These are phyloP conservation scores for Aspergillus steynii DNA, from an alignment of 495 filamentous ascomycete species.

Conservation along the genomic window DNA sequence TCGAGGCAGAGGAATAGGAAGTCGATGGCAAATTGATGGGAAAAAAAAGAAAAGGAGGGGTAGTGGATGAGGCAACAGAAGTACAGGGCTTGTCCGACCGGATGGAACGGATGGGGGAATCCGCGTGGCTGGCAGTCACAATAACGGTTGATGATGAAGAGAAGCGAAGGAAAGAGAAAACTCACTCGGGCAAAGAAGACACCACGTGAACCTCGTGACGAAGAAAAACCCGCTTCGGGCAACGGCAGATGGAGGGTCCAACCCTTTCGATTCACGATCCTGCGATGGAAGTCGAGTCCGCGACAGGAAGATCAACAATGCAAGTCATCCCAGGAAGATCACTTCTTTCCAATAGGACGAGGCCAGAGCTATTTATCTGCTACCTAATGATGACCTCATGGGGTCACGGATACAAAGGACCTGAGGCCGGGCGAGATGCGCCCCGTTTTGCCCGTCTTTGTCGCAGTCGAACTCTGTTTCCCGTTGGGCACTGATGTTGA, in stretches of 20 bases:
- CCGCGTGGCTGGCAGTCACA: neutral
- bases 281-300: too few relatives aligned
- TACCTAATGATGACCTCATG: slow-evolving; percentile 11
- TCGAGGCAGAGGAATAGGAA: slow-evolving; percentile 6
- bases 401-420: neutral
- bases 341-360: neutral
- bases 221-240: neutral
- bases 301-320: neutral
- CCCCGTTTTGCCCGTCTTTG: neutral
- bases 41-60: slow-evolving; percentile 12
- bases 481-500: neutral
- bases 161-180: slow-evolving; percentile 8
- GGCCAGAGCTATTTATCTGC: neutral
- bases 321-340: neutral
- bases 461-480: neutral
- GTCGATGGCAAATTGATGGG: slow-evolving; percentile 9
- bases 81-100: neutral
- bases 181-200: slow-evolving; percentile 1
- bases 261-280: too few relatives aligned
- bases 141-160: neutral
- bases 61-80: neutral
- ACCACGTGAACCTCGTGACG: slow-evolving; percentile 10
- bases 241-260: too few relatives aligned
- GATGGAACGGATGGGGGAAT: slow-evolving; percentile 1
- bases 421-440: neutral